phyloP scores from a whole-genome alignment of 1,284 basidiomycete species.

The Sanghuangporus weigelae region DNA sequence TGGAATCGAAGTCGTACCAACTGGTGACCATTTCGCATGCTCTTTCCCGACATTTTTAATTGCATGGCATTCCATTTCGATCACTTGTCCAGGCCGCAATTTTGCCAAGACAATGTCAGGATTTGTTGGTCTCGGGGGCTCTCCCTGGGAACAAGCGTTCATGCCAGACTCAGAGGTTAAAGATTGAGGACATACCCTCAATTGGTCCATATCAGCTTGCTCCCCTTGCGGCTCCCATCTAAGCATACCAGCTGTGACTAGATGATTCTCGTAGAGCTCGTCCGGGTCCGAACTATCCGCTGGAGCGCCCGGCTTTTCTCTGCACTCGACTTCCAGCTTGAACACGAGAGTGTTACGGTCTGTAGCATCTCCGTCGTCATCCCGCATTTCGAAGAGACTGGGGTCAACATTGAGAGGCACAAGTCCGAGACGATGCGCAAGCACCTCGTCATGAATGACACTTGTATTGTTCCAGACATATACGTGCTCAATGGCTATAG shows the following conservation, averaged over 20 bases:
- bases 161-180: background rate
- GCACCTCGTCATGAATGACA: conserved; percentile 92
- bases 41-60: conserved; percentile 94
- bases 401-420: conserved; percentile 90
- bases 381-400: conserved; percentile 46
- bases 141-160: conserved; percentile 39
- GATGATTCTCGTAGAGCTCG: conserved; percentile 65
- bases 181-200: background rate
- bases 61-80: conserved; percentile 88
- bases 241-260: conserved; percentile 78
- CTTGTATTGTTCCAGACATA: conserved; percentile 96
- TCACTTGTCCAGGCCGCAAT: conserved; percentile 81
- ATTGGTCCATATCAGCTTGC: conserved; percentile 40
- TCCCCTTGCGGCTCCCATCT: conserved; percentile 86
- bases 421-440: conserved; percentile 87
- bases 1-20: conserved; percentile 53
- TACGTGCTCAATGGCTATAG: conserved; percentile 89
- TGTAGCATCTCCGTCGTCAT: conserved; percentile 49
- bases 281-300: conserved; percentile 58
- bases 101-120: conserved; percentile 92
- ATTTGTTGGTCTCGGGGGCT: conserved; percentile 69
- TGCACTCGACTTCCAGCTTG: conserved; percentile 69
- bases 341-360: conserved; percentile 95
- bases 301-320: conserved; percentile 46
- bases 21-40: conserved; percentile 98